Percentiles rank a stretch among this genome's conserved stretches.
Evolutionary conservation across 495 filamentous ascomycete genomes (phyloP).

Genomic region (Hypoxylon intermedium): DNA sequence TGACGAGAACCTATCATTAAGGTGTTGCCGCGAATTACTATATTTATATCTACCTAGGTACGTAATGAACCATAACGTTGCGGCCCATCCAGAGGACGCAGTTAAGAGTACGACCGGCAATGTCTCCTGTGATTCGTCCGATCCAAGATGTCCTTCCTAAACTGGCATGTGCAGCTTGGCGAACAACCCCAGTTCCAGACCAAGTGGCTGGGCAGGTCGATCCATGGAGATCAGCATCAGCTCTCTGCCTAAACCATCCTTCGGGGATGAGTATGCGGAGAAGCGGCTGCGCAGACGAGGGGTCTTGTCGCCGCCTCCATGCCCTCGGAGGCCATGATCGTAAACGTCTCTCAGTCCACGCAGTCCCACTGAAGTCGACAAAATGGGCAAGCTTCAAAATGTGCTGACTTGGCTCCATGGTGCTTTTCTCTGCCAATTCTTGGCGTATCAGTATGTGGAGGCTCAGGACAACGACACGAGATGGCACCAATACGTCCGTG

Average conservation of each 20-base stretch:
- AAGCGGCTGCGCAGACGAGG: neutral
- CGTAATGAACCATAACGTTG: too few relatives aligned
- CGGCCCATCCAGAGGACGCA: too few relatives aligned
- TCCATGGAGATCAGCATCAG: slow-evolving; percentile 12
- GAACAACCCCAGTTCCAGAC: neutral
- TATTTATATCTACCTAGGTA: too few relatives aligned
- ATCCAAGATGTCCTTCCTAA: slow-evolving; percentile 17
- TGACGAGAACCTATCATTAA: too few relatives aligned
- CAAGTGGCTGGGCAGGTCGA: slow-evolving; percentile 4
- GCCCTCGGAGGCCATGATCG: too few relatives aligned
- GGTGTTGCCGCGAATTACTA: too few relatives aligned
- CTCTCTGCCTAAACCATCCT: neutral
- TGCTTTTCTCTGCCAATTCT: neutral
- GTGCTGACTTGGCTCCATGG: slow-evolving; percentile 1
- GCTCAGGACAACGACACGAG: slow-evolving; percentile 20
- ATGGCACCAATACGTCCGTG: slow-evolving; percentile 38
- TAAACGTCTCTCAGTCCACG: too few relatives aligned
- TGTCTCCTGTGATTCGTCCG: slow-evolving; percentile 3
- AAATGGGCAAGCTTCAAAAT: neutral
- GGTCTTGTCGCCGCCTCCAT: neutral
- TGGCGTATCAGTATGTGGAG: neutral
- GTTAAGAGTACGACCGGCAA: too few relatives aligned
- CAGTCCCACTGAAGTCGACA: neutral
- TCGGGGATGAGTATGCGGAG: neutral
- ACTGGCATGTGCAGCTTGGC: neutral